Base-by-base conservation (phyloP, 2,329 filamentous ascomycete species). In the Venturia aucupariae region DNA sequence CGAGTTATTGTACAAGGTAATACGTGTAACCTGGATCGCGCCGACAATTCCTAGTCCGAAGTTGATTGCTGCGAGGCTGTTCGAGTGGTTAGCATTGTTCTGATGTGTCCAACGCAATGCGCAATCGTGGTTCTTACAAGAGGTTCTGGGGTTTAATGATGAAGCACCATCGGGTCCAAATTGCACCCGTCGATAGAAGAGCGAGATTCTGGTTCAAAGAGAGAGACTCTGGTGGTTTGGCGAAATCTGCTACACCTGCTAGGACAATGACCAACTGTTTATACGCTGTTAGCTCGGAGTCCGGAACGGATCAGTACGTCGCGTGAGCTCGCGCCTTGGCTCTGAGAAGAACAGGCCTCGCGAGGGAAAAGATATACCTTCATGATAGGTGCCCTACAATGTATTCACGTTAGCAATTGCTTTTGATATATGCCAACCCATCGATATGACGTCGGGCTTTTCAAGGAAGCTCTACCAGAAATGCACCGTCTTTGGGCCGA, bases 151-250 rank as follows among this genome's bases (percentile, higher is more conserved):
- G 94, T 78, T 87, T 92, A 79, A 99, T 99, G 77, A 99, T 89
- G 75, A 97, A 83, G 83, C 94, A 99, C 94, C 94, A 99, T 70
- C 94, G 86, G 57, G 94, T 99, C 94, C 94, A 99, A 83, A 99
- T 99, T 69, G 89, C 79, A 69, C 94, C 94, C 11, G 94, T 99
- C 71, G 87, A 87, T 74, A 90, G 94, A 70, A 99, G 84, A 66
- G 94, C 93, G 61, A 82, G 82, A 80, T 97, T 99, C 79, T 97
- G 92, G 38, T 90, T 94, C 67, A 97, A 81, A 48, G 92, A 97
- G 70, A 99, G 90, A 77, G 92, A 91, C 77, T 95, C 90, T 68
- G 90, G 91, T 39, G 94, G 94, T 70, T 94, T 92, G 67, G 87
- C 84, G 76, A 99, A 90, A 81, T 99, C 94, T 71, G 90, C 88